Percentiles rank a stretch among this genome's conserved stretches.
phyloP scores from a whole-genome alignment of 257 asterid genomes.

The Echium plantagineum region DNA sequence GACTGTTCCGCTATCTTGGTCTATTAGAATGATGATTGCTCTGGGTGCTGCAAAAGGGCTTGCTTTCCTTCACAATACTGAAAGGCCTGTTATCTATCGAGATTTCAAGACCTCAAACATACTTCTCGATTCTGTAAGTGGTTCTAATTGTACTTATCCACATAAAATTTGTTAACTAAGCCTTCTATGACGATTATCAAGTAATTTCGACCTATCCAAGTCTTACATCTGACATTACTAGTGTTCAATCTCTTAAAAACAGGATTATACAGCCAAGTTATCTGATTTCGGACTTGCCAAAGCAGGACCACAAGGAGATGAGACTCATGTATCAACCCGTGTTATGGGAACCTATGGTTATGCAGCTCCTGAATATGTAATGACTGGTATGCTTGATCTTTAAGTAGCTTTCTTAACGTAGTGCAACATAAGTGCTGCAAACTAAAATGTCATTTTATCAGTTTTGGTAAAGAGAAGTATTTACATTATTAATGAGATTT shows the following conservation, averaged over 20 bases:
- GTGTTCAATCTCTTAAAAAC: constrained; percentile 17
- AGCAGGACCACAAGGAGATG: constrained; percentile 99
- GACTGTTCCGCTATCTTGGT: constrained; percentile 79
- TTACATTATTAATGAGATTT: too few relatives aligned
- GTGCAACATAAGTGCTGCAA: too few relatives aligned
- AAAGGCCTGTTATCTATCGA: constrained; percentile 94
- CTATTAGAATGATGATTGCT: constrained; percentile 96
- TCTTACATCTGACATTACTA: background rate
- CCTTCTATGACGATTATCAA: background rate
- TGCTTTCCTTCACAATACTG: constrained; percentile 97
- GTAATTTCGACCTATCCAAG: background rate
- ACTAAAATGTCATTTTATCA: too few relatives aligned
- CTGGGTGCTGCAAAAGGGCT: constrained; percentile 99
- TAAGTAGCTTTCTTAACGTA: background rate
- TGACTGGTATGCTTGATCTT: constrained; percentile 60
- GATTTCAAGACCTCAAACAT: constrained; percentile 97
- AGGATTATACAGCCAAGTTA: constrained; percentile 94
- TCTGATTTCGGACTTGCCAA: constrained; percentile 99
- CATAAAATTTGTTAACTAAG: background rate
- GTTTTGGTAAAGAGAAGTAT: too few relatives aligned
- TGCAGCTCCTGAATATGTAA: constrained; percentile 99
- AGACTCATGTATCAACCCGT: constrained; percentile 97
- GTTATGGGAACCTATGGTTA: constrained; percentile 99
- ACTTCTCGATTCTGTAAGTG: constrained; percentile 80
- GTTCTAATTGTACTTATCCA: background rate